Conservation (phyloP, 441 rosid genomes). For the Pelargonium australe region DNA sequence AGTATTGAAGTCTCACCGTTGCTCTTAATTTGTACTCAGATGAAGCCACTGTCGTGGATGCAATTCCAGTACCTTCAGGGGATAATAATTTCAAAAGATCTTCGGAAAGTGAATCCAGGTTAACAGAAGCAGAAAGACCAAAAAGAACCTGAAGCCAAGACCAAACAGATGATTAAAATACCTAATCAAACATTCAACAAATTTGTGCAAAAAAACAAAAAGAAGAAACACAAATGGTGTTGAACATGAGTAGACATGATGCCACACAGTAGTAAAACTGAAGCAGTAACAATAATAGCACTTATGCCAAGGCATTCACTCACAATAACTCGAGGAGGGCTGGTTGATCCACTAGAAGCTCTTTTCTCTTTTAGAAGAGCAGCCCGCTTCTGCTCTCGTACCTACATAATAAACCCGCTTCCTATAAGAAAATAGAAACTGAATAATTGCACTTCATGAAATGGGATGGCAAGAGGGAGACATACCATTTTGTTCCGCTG, state of each 20-base stretch:
- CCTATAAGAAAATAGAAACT: background rate
- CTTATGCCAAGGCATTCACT: constrained; percentile 20
- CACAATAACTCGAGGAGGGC: constrained; percentile 84
- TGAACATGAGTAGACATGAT: constrained; percentile 3
- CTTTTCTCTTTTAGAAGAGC: constrained; percentile 75
- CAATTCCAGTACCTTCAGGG: constrained; percentile 26
- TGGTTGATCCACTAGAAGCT: constrained; percentile 47
- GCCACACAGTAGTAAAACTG: background rate
- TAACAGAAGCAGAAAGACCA: constrained; percentile 46
- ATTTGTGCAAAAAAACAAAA: background rate
- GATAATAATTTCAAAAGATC: constrained; percentile 43
- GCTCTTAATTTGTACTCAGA: constrained; percentile 63
- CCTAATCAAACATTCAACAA: background rate
- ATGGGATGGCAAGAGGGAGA: background rate
- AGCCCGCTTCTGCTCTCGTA: constrained; percentile 72
- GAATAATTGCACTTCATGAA: background rate
- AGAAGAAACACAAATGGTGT: background rate
- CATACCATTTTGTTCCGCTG: constrained; percentile 79
- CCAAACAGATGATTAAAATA: background rate
- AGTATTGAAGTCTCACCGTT: constrained; percentile 41
- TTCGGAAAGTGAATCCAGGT: constrained; percentile 40
- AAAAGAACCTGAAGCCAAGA: constrained; percentile 42
- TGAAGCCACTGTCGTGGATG: constrained; percentile 48
- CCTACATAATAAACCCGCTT: constrained; percentile 29
- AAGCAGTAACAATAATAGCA: background rate